Percentiles rank a stretch among this genome's conserved stretches.
phyloP scores from a whole-genome alignment of 805 yeast genomes.

The Saturnispora quitensis region DNA sequence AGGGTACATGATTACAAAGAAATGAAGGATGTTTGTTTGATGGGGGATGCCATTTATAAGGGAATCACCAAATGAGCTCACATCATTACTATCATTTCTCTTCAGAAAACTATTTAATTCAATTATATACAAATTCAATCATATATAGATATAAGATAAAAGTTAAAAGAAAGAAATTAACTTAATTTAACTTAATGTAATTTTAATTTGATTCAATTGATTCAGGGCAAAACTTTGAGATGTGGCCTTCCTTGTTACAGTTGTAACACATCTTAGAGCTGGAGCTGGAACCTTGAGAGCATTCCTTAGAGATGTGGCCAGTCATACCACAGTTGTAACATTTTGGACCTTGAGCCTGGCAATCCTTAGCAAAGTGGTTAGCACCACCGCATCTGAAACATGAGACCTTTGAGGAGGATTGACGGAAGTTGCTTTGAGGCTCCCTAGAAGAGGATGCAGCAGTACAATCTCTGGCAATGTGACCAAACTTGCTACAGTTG shows the following conservation, averaged over 20 bases:
- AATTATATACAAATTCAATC: neutral
- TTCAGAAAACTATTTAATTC: neutral
- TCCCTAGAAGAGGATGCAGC: constrained; percentile 29
- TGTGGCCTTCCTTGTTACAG: constrained; percentile 78
- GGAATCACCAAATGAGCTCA: neutral
- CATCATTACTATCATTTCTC: neutral
- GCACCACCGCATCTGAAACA: constrained; percentile 92
- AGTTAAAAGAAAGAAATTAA: constrained; percentile 2
- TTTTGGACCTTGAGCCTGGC: constrained; percentile 56
- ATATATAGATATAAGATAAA: neutral
- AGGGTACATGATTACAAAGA: constrained; percentile 79
- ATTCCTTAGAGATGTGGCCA: constrained; percentile 85
- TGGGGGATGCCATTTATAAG: constrained; percentile 70
- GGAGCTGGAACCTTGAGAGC: constrained; percentile 40
- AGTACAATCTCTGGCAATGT: constrained; percentile 70
- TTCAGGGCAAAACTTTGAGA: constrained; percentile 62
- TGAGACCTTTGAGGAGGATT: constrained; percentile 35
- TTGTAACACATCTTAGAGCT: constrained; percentile 56
- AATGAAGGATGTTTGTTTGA: constrained; percentile 40
- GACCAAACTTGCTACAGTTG: constrained; percentile 72
- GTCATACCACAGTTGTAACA: constrained; percentile 89
- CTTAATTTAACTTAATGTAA: neutral
- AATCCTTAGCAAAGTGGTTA: constrained; percentile 88
- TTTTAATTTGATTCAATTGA: neutral
- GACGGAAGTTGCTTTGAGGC: constrained; percentile 16